Evolutionary conservation across 164 flowering plant genomes (phyloP), one percentile per base, ranked within the genome.

Genomic region (Sedum album): DNA sequence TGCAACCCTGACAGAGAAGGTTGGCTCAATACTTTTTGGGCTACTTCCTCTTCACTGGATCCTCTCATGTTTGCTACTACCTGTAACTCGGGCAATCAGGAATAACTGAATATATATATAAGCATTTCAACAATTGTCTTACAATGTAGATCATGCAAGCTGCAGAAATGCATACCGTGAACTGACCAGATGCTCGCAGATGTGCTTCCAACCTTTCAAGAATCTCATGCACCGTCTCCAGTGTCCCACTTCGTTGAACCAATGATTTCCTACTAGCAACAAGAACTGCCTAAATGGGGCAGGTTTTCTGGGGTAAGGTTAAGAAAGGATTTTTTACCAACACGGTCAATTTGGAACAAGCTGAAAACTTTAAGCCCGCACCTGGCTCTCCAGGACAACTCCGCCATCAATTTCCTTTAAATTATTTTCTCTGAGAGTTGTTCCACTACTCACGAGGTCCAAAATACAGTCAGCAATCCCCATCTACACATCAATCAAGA

Each of bases 401-500:
- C 98, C 98, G 66, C 96, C 98, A 76, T 89, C 88, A 73, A 93
- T 86, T 82, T 93, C 98, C 82, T 93, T 93, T 83, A 93, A 73
- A 73, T 93, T 91, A 75, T 93, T 93, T 68, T 93, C 98, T 68
- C 81, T 79, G 57, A 93, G 76, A 28, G 98, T 91, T 55, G 95
- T 89, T 66, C 98, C 98, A 79, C 98, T 93, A 78, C 98, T 91
- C 77, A 93, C 98, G 69, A 93, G 97, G 75, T 93, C 98, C 78
- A 93, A 74, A 74, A 93, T 93, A 61, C 90, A 94, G 87, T 93
- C 98, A 68, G 98, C 98, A 73, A 83, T 89, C 31, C 98, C 97
- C 97, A 93, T 89, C 98, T 93, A 80, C n/a, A 11, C 4, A 44
- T 17, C 3, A 69, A 67, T 42, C 39, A 31, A 25, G 11, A 31